A percentile compares a stretch with the other conserved stretches of the same genome.
phyloP scores from a whole-genome alignment of 495 filamentous ascomycete species.

The Neurospora sp. region DNA sequence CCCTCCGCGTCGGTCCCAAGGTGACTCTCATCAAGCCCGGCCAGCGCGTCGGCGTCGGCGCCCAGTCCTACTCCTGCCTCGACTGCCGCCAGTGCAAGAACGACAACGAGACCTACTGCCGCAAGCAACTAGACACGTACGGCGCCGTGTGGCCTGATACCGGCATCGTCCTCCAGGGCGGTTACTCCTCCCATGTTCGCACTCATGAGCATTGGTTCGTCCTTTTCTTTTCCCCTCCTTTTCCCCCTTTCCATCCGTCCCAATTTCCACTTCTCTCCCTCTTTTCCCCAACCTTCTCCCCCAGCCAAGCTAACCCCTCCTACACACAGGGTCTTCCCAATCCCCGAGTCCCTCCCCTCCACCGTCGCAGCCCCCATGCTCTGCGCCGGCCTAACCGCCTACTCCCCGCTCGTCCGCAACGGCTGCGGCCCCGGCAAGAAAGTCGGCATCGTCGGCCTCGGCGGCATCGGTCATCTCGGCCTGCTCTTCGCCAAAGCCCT shows the following conservation, averaged over 20 bases:
- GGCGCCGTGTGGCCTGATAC: conserved; percentile 45
- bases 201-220: conserved; percentile 45
- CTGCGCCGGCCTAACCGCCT: conserved; percentile 78
- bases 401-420: conserved; percentile 65
- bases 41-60: conserved; percentile 48
- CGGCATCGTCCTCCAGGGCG: conserved; percentile 43
- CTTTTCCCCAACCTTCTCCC: neutral
- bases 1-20: conserved; percentile 45
- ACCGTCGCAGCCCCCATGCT: conserved; percentile 74
- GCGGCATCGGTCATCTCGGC: conserved; percentile 68
- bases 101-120: conserved; percentile 50
- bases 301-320: neutral
- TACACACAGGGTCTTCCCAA: conserved; percentile 62
- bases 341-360: conserved; percentile 62
- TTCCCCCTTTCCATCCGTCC: neutral
- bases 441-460: conserved; percentile 61
- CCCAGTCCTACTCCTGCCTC: conserved; percentile 44
- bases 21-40: conserved; percentile 43
- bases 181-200: conserved; percentile 44
- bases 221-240: neutral
- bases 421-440: conserved; percentile 71
- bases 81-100: conserved; percentile 48
- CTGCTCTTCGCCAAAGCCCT: conserved; percentile 62
- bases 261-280: neutral
- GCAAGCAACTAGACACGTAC: conserved; percentile 46